phyloP scores from a whole-genome alignment of 148 eudicot species.

The Heliosperma pusillum region DNA sequence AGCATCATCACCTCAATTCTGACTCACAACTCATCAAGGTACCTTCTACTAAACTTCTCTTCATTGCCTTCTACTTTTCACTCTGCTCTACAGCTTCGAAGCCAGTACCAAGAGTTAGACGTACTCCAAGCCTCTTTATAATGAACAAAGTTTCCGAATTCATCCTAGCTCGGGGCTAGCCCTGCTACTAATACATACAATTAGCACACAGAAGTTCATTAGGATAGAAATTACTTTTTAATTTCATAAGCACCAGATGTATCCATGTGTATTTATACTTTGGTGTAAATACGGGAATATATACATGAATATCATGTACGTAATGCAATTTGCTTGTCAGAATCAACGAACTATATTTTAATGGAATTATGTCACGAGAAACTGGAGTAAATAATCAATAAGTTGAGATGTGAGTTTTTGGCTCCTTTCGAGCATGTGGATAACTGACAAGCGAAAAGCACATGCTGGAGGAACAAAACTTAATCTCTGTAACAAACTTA shows the following conservation, averaged over 20 bases:
- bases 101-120: no score
- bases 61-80: not conserved
- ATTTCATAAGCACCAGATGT: conserved; percentile 11
- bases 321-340: conserved; percentile 13
- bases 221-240: not conserved
- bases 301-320: conserved; percentile 10
- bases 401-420: not conserved
- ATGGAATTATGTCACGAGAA: conserved; percentile 26
- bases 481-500: no score
- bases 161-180: no score
- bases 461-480: not conserved
- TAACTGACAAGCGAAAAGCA: not conserved
- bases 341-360: conserved; percentile 39
- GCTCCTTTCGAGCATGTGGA: not conserved
- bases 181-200: not conserved
- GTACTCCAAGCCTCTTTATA: no score
- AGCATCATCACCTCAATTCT: conserved; percentile 36
- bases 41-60: conserved; percentile 1
- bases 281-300: not conserved
- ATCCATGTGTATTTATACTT: not conserved
- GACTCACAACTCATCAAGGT: conserved; percentile 62
- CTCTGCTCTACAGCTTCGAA: no score
- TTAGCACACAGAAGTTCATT: not conserved
- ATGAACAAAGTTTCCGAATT: no score
- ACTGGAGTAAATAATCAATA: not conserved